phyloP scores from a whole-genome alignment of 1,284 basidiomycete species.

The Ceratobasidium sp. region DNA sequence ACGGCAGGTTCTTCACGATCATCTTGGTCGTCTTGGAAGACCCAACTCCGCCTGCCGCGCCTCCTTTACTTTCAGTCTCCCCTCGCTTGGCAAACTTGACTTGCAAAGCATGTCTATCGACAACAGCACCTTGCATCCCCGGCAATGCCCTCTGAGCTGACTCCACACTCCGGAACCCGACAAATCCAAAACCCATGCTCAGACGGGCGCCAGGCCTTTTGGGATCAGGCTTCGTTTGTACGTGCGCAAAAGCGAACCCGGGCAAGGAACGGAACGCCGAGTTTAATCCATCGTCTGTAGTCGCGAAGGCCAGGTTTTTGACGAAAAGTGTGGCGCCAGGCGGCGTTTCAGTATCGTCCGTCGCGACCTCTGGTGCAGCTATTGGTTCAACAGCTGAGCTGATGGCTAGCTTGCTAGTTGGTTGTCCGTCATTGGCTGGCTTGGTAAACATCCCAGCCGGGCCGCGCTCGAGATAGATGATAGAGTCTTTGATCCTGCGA shows the following conservation, averaged over 20 bases:
- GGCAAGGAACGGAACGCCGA: conserved; percentile 81
- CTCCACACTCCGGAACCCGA: conserved; percentile 85
- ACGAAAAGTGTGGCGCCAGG: conserved; percentile 89
- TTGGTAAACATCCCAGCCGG: conserved; percentile 81
- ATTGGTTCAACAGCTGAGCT: conserved; percentile 58
- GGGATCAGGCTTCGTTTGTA: conserved; percentile 92
- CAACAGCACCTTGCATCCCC: conserved; percentile 81
- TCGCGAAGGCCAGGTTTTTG: conserved; percentile 93
- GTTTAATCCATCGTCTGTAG: conserved; percentile 79
- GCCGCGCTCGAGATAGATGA: conserved; percentile 94
- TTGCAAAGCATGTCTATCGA: conserved; percentile 88
- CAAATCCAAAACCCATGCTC: conserved; percentile 97
- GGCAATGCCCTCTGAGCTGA: conserved; percentile 81
- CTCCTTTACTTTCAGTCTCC: conserved; percentile 57
- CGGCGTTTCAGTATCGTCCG: conserved; percentile 59
- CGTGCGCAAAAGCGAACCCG: conserved; percentile 86
- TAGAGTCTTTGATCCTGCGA: conserved; percentile 85
- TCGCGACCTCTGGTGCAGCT: conserved; percentile 53
- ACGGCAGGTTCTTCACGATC: conserved; percentile 97
- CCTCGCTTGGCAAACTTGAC: conserved; percentile 80
- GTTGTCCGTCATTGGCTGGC: conserved; percentile 3
- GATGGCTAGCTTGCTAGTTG: conserved; percentile 38
- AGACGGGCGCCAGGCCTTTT: conserved; percentile 68
- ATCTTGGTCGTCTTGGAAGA: conserved; percentile 81
- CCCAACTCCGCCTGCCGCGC: conserved; percentile 46